Conservation (phyloP, 257 asterid species). For the Ehretia macrophylla region DNA sequence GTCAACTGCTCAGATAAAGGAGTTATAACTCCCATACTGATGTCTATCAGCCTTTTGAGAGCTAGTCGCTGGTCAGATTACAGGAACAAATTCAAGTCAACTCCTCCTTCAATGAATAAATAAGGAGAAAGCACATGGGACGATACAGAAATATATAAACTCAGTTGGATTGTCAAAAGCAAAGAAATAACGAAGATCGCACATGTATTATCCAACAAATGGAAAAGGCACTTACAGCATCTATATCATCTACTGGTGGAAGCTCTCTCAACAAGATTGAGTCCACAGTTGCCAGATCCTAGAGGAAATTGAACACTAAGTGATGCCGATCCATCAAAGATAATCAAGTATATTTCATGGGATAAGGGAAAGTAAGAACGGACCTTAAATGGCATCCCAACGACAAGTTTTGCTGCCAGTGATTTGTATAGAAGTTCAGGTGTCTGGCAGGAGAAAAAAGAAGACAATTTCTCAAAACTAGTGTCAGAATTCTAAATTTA, state of each 20-base stretch:
- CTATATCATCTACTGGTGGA: slow-evolving; percentile 75
- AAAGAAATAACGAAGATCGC: background rate
- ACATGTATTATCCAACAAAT: slow-evolving; percentile 2
- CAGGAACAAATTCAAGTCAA: slow-evolving; percentile 22
- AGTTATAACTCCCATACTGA: slow-evolving; percentile 94
- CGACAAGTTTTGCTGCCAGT: slow-evolving; percentile 80
- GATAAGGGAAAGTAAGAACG: slow-evolving; percentile 7
- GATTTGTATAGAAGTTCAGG: slow-evolving; percentile 90
- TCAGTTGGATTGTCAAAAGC: background rate
- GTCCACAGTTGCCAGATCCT: slow-evolving; percentile 99
- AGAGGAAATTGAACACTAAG: slow-evolving; percentile 13
- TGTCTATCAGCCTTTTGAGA: slow-evolving; percentile 80
- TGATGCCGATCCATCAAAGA: slow-evolving; percentile 8
- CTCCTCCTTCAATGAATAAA: slow-evolving; percentile 4
- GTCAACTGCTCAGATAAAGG: slow-evolving; percentile 91
- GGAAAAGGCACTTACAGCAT: slow-evolving; percentile 58
- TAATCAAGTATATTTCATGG: slow-evolving; percentile 8
- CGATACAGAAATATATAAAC: too few species aligned
- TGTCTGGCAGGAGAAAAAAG: slow-evolving; percentile 34
- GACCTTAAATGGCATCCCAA: slow-evolving; percentile 99
- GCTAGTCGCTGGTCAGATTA: slow-evolving; percentile 66
- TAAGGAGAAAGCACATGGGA: background rate
- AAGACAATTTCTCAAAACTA: slow-evolving; percentile 5
- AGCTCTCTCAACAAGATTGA: slow-evolving; percentile 89
- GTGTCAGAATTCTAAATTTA: slow-evolving; percentile 3